phyloP scores from a whole-genome alignment of 192 early-diverging fungal species.

The Coemansia sp. region DNA sequence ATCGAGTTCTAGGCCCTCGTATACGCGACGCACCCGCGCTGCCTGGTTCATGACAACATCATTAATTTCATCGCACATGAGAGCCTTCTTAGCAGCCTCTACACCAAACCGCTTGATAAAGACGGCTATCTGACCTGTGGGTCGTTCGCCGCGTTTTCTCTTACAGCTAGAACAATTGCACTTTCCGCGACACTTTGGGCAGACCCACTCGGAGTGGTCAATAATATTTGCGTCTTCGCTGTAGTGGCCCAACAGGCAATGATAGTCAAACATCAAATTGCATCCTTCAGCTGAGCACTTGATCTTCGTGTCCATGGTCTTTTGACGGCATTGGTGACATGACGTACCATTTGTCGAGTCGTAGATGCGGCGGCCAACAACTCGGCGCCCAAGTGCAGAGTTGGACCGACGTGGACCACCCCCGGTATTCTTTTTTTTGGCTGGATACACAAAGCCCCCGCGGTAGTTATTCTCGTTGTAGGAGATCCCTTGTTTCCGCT shows the following conservation, averaged over 20 bases:
- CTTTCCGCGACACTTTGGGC: constrained; percentile 41
- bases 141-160: constrained; percentile 32
- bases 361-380: constrained; percentile 31
- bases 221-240: constrained; percentile 28
- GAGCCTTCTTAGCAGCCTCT: constrained; percentile 19
- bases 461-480: constrained; percentile 35
- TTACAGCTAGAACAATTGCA: constrained; percentile 51
- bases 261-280: constrained; percentile 34
- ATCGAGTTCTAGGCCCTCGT: constrained; percentile 1
- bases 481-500: constrained; percentile 17
- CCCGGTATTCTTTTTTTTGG: constrained; percentile 15
- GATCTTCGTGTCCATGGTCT: constrained; percentile 44
- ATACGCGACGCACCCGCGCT: not conserved
- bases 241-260: constrained; percentile 40
- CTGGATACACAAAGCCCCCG: not conserved
- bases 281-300: constrained; percentile 28
- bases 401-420: constrained; percentile 14
- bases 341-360: constrained; percentile 30
- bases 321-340: constrained; percentile 56
- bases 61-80: constrained; percentile 18
- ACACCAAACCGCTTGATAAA: constrained; percentile 35
- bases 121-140: constrained; percentile 45
- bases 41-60: constrained; percentile 6
- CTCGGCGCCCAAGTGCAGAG: constrained; percentile 22
- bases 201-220: constrained; percentile 23